Evolutionary conservation across 306 rosid genomes (phyloP).

Genomic region (Cicer bijugum): DNA sequence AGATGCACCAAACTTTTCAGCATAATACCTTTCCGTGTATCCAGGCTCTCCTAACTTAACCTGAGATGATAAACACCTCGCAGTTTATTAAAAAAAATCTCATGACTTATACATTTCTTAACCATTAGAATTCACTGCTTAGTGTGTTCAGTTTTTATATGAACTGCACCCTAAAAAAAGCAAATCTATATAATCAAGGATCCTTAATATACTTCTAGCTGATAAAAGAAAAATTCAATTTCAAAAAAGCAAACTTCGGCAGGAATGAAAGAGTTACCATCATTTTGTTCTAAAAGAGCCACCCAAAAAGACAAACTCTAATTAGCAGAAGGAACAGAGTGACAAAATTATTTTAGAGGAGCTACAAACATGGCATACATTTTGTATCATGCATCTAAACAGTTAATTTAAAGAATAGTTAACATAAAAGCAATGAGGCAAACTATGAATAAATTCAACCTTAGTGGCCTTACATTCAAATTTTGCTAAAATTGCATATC

Average conservation of each 20-base stretch:
- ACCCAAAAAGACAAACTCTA: conserved; percentile 17
- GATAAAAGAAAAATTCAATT: conserved; percentile 22
- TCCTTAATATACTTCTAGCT: conserved; percentile 2
- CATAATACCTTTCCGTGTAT: conserved; percentile 90
- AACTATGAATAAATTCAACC: neutral
- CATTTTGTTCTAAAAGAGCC: conserved; percentile 29
- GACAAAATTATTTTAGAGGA: conserved; percentile 21
- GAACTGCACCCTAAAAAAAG: conserved; percentile 9
- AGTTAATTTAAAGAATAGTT: neutral
- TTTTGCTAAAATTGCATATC: neutral
- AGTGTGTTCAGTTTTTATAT: conserved; percentile 25
- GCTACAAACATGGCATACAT: conserved; percentile 1
- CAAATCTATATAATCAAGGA: conserved; percentile 28
- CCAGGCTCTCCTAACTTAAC: conserved; percentile 96
- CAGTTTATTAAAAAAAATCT: conserved; percentile 3
- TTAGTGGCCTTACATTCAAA: neutral
- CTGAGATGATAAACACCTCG: conserved; percentile 50
- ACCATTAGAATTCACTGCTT: conserved; percentile 23
- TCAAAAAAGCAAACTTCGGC: conserved; percentile 21
- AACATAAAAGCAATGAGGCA: conserved; percentile 1
- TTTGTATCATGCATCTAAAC: conserved; percentile 23
- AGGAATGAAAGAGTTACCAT: conserved; percentile 15
- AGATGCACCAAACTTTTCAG: conserved; percentile 78
- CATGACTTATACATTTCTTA: conserved; percentile 31
- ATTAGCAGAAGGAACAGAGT: conserved; percentile 12